phyloP scores from a whole-genome alignment of 108 stramenopile genomes.

The Schizochytrium sp. region DNA sequence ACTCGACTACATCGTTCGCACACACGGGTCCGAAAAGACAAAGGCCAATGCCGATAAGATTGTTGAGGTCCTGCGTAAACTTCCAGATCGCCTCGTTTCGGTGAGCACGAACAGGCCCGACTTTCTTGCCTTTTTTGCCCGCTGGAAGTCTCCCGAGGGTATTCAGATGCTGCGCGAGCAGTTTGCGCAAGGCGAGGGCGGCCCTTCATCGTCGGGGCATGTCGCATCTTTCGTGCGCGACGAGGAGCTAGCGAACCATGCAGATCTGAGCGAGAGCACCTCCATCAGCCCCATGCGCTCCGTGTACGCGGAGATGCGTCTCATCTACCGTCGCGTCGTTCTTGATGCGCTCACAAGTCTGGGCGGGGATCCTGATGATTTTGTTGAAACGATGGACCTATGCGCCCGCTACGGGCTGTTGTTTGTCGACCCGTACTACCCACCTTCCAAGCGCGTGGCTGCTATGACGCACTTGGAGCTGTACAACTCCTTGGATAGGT shows the following conservation, averaged over 20 bases:
- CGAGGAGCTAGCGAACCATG: neutral
- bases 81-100: neutral
- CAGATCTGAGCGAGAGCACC: neutral
- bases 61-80: neutral
- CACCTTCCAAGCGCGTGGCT: neutral
- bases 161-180: neutral
- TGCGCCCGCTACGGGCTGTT: neutral
- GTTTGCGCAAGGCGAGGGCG: neutral
- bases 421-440: slow-evolving; percentile 5
- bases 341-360: neutral
- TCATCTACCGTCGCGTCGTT: neutral
- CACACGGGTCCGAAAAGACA: neutral
- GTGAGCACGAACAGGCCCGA: neutral
- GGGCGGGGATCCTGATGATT: neutral
- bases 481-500: neutral
- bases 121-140: neutral
- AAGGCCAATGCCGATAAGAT: neutral
- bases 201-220: neutral
- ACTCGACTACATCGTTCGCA: neutral
- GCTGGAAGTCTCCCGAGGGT: neutral
- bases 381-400: neutral
- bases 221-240: neutral
- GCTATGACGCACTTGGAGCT: neutral
- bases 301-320: neutral
- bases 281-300: neutral